Conservation (phyloP, 129 eudicot genomes). For the Centella asiatica region DNA sequence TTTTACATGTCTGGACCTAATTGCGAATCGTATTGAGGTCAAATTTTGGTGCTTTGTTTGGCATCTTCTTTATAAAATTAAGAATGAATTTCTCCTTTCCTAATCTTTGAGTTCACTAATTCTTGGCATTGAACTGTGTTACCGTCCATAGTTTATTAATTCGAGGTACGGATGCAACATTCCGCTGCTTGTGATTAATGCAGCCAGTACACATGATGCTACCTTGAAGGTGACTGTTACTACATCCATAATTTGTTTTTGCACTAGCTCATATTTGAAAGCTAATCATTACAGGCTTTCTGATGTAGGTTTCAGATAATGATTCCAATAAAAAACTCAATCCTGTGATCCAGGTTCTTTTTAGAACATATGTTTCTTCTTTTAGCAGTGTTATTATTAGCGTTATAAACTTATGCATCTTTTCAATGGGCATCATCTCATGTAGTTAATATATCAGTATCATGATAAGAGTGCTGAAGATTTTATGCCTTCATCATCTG, state of each 20-base stretch:
- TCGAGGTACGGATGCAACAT: slow-evolving; percentile 60
- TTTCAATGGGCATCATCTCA: slow-evolving; percentile 1
- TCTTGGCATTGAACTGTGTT: slow-evolving; percentile 1
- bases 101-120: not conserved
- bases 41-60: slow-evolving; percentile 1
- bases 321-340: slow-evolving; percentile 43
- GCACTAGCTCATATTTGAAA: not conserved
- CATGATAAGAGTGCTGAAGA: slow-evolving; percentile 14
- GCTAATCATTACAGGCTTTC: not conserved
- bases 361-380: not conserved
- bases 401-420: too few relatives aligned
- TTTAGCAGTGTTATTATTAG: not conserved
- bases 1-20: slow-evolving; percentile 55
- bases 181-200: slow-evolving; percentile 61
- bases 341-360: slow-evolving; percentile 46
- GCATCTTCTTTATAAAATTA: not conserved
- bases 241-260: not conserved
- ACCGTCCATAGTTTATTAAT: slow-evolving; percentile 46
- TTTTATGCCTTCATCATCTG: not conserved
- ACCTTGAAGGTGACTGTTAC: slow-evolving; percentile 43
- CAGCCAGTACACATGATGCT: slow-evolving; percentile 37
- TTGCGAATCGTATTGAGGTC: slow-evolving; percentile 63
- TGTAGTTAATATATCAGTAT: slow-evolving; percentile 35
- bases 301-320: slow-evolving; percentile 55
- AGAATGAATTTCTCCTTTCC: not conserved